These are phyloP conservation scores for Alternaria ethzedia DNA, from an alignment of 2,329 filamentous ascomycete species.

Conservation along the genomic window DNA sequence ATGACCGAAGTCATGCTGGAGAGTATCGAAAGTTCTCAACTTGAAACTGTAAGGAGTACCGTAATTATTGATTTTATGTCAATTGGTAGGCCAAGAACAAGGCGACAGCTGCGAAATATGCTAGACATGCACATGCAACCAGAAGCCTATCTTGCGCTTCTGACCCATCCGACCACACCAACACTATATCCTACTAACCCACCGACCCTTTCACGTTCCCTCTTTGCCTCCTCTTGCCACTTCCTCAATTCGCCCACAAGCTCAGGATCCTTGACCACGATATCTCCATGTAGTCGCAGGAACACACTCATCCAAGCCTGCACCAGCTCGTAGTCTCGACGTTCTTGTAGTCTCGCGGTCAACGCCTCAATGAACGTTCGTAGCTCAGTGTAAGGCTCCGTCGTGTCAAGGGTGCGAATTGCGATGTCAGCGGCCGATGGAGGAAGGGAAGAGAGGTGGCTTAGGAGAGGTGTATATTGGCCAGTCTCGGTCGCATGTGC, in stretches of 20 bases:
- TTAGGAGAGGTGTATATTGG: conserved; percentile 72
- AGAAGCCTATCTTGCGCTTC: conserved; percentile 52
- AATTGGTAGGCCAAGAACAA: not conserved
- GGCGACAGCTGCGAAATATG: not conserved
- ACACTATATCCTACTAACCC: conserved; percentile 84
- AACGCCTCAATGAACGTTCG: conserved; percentile 81
- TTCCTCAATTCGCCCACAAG: conserved; percentile 66
- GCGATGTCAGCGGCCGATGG: conserved; percentile 90
- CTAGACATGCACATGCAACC: not conserved
- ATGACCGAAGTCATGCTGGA: not conserved
- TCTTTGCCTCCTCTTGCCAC: conserved; percentile 76
- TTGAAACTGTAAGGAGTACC: not conserved
- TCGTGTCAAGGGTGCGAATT: conserved; percentile 74
- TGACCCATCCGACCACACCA: conserved; percentile 83
- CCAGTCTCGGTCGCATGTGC: conserved; percentile 56
- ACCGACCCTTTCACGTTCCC: conserved; percentile 73
- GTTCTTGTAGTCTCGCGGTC: conserved; percentile 70
- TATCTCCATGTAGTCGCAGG: conserved; percentile 75
- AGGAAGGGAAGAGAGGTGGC: conserved; percentile 78
- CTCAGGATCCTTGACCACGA: conserved; percentile 57
- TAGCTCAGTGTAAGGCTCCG: conserved; percentile 69
- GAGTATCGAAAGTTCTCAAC: not conserved
- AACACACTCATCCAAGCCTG: conserved; percentile 99
- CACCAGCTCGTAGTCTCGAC: conserved; percentile 88
- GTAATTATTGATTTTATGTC: not conserved